phyloP scores from a whole-genome alignment of 2,329 filamentous ascomycete genomes.

The Penicillium sp. region DNA sequence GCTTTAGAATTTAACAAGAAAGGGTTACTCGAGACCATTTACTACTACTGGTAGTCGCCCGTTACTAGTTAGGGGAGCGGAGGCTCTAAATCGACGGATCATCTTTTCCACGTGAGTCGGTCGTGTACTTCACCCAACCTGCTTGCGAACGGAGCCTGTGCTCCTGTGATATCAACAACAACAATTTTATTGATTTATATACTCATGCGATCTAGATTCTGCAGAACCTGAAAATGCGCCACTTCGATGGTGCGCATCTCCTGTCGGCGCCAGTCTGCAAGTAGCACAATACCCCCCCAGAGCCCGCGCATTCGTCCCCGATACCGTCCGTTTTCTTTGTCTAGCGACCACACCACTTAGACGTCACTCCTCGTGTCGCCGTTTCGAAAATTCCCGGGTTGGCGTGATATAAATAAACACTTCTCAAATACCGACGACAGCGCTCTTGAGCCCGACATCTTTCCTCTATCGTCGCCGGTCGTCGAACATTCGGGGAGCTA shows the following conservation, averaged over 20 bases:
- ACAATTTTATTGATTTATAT: neutral
- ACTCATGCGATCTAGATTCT: neutral
- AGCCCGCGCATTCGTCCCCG: slow-evolving; percentile 10
- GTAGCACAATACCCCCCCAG: slow-evolving; percentile 4
- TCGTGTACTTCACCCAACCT: neutral
- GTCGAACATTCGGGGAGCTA: slow-evolving; percentile 7
- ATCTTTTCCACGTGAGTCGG: slow-evolving; percentile 1
- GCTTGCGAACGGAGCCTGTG: no score
- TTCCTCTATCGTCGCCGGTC: slow-evolving; percentile 13
- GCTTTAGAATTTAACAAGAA: neutral
- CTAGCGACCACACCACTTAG: neutral
- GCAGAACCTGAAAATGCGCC: slow-evolving; percentile 14
- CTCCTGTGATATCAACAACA: neutral
- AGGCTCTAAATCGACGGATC: slow-evolving; percentile 2
- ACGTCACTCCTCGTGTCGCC: neutral
- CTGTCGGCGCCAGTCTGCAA: slow-evolving; percentile 14
- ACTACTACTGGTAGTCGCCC: neutral
- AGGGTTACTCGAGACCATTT: neutral
- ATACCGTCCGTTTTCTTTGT: slow-evolving; percentile 6
- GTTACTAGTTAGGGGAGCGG: slow-evolving; percentile 1
- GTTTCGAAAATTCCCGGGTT: neutral
- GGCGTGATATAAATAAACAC: neutral
- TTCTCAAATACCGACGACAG: neutral
- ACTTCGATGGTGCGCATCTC: slow-evolving; percentile 14
- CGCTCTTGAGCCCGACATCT: neutral